Evolutionary conservation across 352 stramenopile genomes (phyloP), one percentile per base, ranked within the genome.

Genomic region (Phytophthora boehmeriae): DNA sequence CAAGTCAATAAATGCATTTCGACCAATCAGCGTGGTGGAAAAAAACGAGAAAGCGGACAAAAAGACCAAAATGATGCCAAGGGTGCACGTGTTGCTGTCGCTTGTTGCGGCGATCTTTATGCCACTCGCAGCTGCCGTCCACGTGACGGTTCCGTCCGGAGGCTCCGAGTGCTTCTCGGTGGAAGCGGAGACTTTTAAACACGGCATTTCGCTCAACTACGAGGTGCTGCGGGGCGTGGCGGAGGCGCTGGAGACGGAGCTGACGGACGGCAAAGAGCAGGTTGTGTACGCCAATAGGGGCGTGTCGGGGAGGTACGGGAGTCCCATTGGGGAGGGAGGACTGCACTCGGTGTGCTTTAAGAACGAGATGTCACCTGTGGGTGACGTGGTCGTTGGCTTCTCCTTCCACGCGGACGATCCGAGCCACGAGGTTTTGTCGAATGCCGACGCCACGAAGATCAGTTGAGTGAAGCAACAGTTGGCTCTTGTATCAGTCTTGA

Each of bases 161-260:
- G 62, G 66, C 1, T 57, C 63, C 30, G 85, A 94, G 73, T 94
- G 84, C 58, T 94, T 94, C 61, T 76, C 70, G 8, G 74, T 96
- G 34, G 78, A 92, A 6, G 84, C 78, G 32, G 71, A 82, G 53
- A 76, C 53, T 56, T 88, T 79, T 54, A 91, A 96, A 62, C 80
- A 94, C 59, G 87, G 87, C 41, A 84, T 96, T 47, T 96, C 87
- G 35, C 80, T 96, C 58, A 96, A 94, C 64, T 94, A 94, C 65
- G 82, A 96, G 45, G 82, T 82, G 36, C 59, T 96, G 6, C 73
- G 74, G 22, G 87, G 87, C 48, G 76, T 89, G 59, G 81, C 85
- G 14, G 86, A 93, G 41, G 67, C 73, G n/a, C 70, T 96, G 25
- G 72, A 86, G 44, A 76, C 76, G 16, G 74, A 90, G 62, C 66